These are phyloP conservation scores for Lasiosphaeriaceae sp. DNA, from an alignment of 495 filamentous ascomycete genomes.

Conservation along the genomic window DNA sequence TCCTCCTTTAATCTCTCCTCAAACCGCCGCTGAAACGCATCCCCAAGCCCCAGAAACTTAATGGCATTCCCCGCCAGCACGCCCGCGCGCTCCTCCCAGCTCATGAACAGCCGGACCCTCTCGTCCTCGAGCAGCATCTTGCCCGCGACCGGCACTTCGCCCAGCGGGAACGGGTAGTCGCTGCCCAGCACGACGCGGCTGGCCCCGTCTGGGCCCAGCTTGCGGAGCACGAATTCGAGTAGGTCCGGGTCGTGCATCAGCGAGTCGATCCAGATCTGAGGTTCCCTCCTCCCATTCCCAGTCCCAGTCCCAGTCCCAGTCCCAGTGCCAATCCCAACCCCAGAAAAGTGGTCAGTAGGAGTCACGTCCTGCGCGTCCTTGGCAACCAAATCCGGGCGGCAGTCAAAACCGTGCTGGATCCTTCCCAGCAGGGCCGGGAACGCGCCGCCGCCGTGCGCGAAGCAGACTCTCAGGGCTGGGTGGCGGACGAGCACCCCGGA, in stretches of 20 bases:
- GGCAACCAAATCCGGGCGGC: slow-evolving; percentile 27
- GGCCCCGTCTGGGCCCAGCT: slow-evolving; percentile 20
- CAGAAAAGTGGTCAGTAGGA: slow-evolving; percentile 19
- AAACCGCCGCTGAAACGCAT: slow-evolving; percentile 16
- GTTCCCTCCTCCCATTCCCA: background rate
- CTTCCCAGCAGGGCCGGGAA: slow-evolving; percentile 26
- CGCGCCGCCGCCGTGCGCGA: slow-evolving; percentile 27
- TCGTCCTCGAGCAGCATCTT: slow-evolving; percentile 22
- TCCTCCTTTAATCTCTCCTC: slow-evolving; percentile 12
- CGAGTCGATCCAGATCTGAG: slow-evolving; percentile 27
- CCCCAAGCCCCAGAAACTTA: slow-evolving; percentile 19
- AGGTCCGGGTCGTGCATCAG: slow-evolving; percentile 25
- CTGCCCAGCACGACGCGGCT: slow-evolving; percentile 22
- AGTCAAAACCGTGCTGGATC: slow-evolving; percentile 27
- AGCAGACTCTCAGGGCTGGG: slow-evolving; percentile 23
- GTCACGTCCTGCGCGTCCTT: slow-evolving; percentile 15
- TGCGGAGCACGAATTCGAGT: slow-evolving; percentile 21
- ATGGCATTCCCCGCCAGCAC: slow-evolving; percentile 23
- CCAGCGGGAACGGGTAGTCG: slow-evolving; percentile 28
- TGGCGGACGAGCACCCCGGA: slow-evolving; percentile 21
- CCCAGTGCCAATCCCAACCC: background rate
- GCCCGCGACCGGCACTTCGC: slow-evolving; percentile 24
- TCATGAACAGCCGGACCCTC: slow-evolving; percentile 20
- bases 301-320: too few species aligned
- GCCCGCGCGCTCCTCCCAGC: slow-evolving; percentile 20